phyloP scores from a whole-genome alignment of 257 asterid species.

The Capsicum baccatum region DNA sequence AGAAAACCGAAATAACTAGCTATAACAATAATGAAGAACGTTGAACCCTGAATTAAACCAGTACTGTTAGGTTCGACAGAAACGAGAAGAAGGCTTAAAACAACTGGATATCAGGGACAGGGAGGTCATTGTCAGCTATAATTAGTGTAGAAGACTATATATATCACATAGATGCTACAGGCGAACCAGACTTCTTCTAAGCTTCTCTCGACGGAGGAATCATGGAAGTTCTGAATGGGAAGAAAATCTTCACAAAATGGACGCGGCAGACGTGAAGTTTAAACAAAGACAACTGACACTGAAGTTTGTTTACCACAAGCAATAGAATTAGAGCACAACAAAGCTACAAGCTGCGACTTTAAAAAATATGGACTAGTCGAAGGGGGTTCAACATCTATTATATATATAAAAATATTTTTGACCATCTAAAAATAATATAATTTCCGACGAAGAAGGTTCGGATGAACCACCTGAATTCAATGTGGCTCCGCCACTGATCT shows the following conservation, averaged over 20 bases:
- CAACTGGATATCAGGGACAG: background rate
- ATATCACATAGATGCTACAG: background rate
- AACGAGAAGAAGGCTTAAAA: background rate
- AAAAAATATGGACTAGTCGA: background rate
- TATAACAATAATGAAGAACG: background rate
- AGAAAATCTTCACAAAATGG: background rate
- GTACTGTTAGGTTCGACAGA: background rate
- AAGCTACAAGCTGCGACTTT: background rate
- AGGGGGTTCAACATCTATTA: too few species aligned
- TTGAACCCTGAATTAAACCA: background rate
- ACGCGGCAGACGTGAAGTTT: background rate
- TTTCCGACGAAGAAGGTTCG: too few species aligned
- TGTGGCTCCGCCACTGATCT: background rate
- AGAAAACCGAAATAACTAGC: background rate
- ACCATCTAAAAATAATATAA: too few species aligned
- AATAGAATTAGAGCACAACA: background rate
- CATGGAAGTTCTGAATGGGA: background rate
- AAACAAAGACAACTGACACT: background rate
- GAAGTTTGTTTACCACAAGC: background rate
- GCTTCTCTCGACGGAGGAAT: background rate
- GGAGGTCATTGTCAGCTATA: background rate
- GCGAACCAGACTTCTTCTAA: background rate
- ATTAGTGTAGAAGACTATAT: too few species aligned
- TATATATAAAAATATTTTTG: too few species aligned
- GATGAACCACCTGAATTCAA: too few species aligned